Evolutionary conservation across 257 asterid genomes (phyloP), one percentile per base, ranked within the genome.

Genomic region (Primulina tabacum): DNA sequence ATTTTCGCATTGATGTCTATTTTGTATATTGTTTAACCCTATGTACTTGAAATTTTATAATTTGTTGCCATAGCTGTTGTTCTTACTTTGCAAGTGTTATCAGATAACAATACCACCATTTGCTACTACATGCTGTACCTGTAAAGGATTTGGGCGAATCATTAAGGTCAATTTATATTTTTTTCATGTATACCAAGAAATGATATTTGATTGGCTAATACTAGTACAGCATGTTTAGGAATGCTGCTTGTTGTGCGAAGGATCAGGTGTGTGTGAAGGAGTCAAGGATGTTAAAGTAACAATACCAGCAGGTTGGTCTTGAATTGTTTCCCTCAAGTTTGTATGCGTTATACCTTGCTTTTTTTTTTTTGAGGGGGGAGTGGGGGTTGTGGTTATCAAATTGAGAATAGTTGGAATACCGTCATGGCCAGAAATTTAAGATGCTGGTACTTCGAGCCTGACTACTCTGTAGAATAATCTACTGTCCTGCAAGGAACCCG

Each of bases 71-170:
- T 72, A 30, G 60, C 38, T 72, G 32, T 57, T 71, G 52, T 52
- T 64, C 73, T 64, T 37, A 21, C 62, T 63, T 21, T 38, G 52
- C 55, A 20, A 30, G 70, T 33, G 73, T 79, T 63, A 69, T 76
- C 76, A 92, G 98, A 87, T 88, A 63, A 81, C 93, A 37, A 72
- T 90, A 64, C 96, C 94, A 47, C 97, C 95, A 47, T 93, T 93
- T 68, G 78, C 85, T 30, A 85, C 96, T 77, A 82, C 85, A 14
- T 93, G 98, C 80, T 69, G 80, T 60, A 73, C 83, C 40, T 93
- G 98, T 75, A 88, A 76, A 82, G 98, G 98, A 74, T 78, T 77
- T 70, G 96, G 98, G 35, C 78, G 73, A 70, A 71, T 89, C 70
- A 85, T 90, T 71, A 89, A 83, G 98, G 98, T 93, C 8, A 47